These are phyloP conservation scores for Platanus orientalis DNA, from an alignment of 164 flowering plant species.

Conservation along the genomic window DNA sequence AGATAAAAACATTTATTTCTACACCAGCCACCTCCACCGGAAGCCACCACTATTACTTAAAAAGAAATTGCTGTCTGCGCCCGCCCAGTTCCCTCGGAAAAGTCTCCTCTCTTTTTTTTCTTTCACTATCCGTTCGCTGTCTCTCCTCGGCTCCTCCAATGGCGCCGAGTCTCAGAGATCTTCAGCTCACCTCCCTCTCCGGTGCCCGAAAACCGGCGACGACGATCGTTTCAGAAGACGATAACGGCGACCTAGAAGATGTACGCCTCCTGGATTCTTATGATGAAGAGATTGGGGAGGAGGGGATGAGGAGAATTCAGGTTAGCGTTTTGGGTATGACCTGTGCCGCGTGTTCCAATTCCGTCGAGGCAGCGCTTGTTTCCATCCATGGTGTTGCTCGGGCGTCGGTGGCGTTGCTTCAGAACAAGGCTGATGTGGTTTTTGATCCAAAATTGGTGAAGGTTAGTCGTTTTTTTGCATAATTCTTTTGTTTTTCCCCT, in stretches of 20 bases:
- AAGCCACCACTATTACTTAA: neutral
- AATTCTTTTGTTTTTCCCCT: no score
- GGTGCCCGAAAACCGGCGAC: conserved; percentile 9
- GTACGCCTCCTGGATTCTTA: conserved; percentile 67
- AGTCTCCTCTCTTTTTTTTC: conserved; percentile 1
- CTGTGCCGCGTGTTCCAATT: conserved; percentile 92
- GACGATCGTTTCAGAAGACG: conserved; percentile 11
- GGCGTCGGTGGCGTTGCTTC: conserved; percentile 89
- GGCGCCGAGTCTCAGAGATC: conserved; percentile 49
- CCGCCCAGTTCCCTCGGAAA: conserved; percentile 19
- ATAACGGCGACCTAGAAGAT: conserved; percentile 56
- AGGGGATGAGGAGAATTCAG: conserved; percentile 48
- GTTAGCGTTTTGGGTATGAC: conserved; percentile 87
- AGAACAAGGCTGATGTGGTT: conserved; percentile 77
- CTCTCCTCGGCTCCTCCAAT: conserved; percentile 20
- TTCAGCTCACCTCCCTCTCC: conserved; percentile 41
- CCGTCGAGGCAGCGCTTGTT: conserved; percentile 65
- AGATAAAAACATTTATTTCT: no score
- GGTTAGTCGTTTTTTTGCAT: conserved; percentile 24
- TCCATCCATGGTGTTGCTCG: conserved; percentile 47
- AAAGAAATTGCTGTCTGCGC: conserved; percentile 18
- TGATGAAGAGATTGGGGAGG: conserved; percentile 29
- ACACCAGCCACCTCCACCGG: neutral
- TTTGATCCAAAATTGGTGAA: conserved; percentile 58
- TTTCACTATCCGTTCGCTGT: conserved; percentile 8